Conservation (phyloP, 345 rosid species). For the Dimocarpus longan region DNA sequence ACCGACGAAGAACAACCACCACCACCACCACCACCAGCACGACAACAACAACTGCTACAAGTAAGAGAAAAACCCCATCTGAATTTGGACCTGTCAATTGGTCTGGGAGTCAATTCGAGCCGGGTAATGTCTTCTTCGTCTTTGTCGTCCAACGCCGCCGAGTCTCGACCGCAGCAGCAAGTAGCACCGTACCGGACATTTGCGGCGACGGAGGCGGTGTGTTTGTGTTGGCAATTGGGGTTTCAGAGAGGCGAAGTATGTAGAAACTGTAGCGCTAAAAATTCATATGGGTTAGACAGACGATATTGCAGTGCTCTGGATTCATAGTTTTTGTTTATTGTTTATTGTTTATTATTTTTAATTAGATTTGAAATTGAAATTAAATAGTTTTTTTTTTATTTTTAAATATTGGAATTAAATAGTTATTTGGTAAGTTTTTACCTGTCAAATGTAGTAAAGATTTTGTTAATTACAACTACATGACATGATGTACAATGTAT, state of each 20-base stretch:
- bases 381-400: not conserved
- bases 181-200: not conserved
- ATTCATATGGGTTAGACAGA: constrained; percentile 27
- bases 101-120: constrained; percentile 26
- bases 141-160: constrained; percentile 38
- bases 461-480: not conserved
- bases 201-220: constrained; percentile 30
- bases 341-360: not conserved
- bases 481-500: no score
- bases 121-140: not conserved
- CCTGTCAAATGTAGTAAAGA: no score
- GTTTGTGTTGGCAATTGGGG: constrained; percentile 58
- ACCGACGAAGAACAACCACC: constrained; percentile 51
- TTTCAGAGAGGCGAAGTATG: constrained; percentile 38
- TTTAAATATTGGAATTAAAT: no score
- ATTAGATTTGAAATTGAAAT: no score
- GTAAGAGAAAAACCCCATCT: constrained; percentile 24
- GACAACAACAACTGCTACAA: not conserved
- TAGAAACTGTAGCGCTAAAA: constrained; percentile 40
- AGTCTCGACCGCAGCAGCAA: constrained; percentile 37
- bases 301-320: constrained; percentile 27
- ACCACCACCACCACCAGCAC: not conserved
- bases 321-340: not conserved
- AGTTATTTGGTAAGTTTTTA: no score
- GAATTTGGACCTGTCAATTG: constrained; percentile 58